Base-by-base conservation (phyloP, 2,329 filamentous ascomycete genomes). In the Aspergillus fumigatiaffinis region DNA sequence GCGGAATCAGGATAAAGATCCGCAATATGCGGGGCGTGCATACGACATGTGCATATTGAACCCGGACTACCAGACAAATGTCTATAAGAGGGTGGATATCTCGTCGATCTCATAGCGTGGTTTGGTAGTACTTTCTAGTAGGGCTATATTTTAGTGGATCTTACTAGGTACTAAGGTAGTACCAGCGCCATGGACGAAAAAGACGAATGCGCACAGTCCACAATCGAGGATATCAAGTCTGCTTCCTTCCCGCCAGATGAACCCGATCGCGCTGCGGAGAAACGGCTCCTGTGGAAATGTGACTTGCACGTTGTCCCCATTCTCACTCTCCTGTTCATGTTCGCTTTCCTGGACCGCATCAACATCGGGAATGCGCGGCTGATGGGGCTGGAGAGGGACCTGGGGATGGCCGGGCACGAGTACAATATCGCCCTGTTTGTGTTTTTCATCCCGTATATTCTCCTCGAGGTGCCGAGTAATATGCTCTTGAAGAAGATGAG, bases 261-360 rank as follows among this genome's bases (percentile, higher is more conserved):
- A 17, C 47, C 54, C 6, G 56, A 47, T 9, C 48, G 53, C 50
- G 73, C 77, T 55, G 66, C 64, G 2, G 73, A 82, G 59, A 79
- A 76, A 64, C 77, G 73, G 56, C 65, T 82, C 14, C 61, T 82
- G 7, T 68, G 76, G 49, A 83, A 82, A 68, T 73, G 75, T 51
- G 80, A 82, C 60, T 57, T 80, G 14, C 72, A 76, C 49, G 71
- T 83, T 26, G 66, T 83, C 6, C 80, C 81, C 0, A 76, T 79
- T 17, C 66, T 83, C 9, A 77, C 73, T 55, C 54, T 80, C 4
- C 66, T 83, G 1, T 80, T 76, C 58, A 65, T 79, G 14, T 68
- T 78, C 41, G 72, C 76, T 2, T 80, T 80, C 54, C 66, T 80
- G 8, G 78, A 80, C 59, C 71, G 78, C n/a, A 74, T 76, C 64